Conservation (phyloP, 1,284 basidiomycete species). For the Leccinum huronense region DNA sequence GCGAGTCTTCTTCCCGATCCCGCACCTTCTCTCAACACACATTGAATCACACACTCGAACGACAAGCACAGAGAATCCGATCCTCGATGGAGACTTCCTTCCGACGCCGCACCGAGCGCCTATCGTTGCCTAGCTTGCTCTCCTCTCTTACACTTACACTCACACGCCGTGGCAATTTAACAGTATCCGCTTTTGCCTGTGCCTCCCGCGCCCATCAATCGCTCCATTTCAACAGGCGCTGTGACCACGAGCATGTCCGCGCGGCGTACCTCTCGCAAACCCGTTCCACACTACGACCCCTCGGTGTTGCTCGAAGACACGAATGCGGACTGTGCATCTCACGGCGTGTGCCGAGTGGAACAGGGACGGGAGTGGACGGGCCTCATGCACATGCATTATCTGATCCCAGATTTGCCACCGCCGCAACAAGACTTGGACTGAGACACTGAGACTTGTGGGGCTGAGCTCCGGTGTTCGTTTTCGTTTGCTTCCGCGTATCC, state of each 20-base stretch:
- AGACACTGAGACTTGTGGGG: not conserved
- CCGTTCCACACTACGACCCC: constrained; percentile 45
- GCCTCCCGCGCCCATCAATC: constrained; percentile 22
- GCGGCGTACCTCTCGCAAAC: constrained; percentile 42
- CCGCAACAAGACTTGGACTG: constrained; percentile 28
- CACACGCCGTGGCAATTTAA: constrained; percentile 9
- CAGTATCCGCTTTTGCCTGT: constrained; percentile 25
- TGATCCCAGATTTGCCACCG: constrained; percentile 44
- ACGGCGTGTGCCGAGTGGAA: constrained; percentile 28
- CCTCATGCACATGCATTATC: constrained; percentile 34
- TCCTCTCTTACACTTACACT: constrained; percentile 14
- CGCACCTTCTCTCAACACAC: constrained; percentile 16
- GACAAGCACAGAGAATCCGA: constrained; percentile 33
- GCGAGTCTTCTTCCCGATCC: constrained; percentile 10
- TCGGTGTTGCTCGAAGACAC: constrained; percentile 26
- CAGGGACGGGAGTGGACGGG: constrained; percentile 12
- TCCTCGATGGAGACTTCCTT: constrained; percentile 33
- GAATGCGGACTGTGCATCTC: constrained; percentile 24
- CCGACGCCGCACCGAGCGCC: constrained; percentile 29
- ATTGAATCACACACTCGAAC: constrained; percentile 26
- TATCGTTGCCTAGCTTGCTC: constrained; percentile 32
- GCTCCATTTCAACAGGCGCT: constrained; percentile 26
- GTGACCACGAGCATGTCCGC: constrained; percentile 11
- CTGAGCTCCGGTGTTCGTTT: not conserved
- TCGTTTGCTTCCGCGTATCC: not conserved